These are phyloP conservation scores for Cystobasidium ongulense DNA, from an alignment of 768 basidiomycete genomes.

Conservation along the genomic window DNA sequence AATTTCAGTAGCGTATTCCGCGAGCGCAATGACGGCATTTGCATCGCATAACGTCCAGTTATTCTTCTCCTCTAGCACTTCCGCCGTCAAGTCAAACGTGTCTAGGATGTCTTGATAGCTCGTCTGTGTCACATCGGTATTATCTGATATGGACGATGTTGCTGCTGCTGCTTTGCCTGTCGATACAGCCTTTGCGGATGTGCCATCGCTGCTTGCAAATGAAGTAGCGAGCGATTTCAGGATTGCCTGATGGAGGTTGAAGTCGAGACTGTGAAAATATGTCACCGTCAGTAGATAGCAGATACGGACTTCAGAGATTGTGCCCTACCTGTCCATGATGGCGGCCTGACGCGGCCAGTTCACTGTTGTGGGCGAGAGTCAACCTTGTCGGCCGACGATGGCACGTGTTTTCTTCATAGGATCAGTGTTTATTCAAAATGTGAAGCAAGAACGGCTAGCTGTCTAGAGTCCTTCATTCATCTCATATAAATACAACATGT, in stretches of 20 bases:
- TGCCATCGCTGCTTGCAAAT: neutral
- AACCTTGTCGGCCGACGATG: no score
- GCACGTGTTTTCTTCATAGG: no score
- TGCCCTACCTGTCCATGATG: neutral
- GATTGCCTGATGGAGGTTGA: constrained; percentile 31
- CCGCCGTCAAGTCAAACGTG: constrained; percentile 7
- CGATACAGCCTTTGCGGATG: neutral
- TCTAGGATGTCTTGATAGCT: neutral
- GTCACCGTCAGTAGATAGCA: neutral
- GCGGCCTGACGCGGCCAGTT: neutral
- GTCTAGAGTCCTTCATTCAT: no score
- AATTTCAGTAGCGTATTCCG: constrained; percentile 1
- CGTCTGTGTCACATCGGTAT: neutral
- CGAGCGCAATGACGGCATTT: constrained; percentile 34
- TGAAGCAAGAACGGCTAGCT: no score
- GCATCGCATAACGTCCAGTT: constrained; percentile 31
- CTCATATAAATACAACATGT: no score
- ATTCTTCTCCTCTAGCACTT: neutral
- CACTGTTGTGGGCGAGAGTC: no score
- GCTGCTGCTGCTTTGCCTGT: neutral
- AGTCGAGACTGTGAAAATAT: constrained; percentile 15
- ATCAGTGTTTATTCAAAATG: no score
- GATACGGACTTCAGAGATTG: neutral
- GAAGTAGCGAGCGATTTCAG: constrained; percentile 34
- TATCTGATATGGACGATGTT: neutral